phyloP scores from a whole-genome alignment of 2,329 filamentous ascomycete species.

The Metarhizium sp. region DNA sequence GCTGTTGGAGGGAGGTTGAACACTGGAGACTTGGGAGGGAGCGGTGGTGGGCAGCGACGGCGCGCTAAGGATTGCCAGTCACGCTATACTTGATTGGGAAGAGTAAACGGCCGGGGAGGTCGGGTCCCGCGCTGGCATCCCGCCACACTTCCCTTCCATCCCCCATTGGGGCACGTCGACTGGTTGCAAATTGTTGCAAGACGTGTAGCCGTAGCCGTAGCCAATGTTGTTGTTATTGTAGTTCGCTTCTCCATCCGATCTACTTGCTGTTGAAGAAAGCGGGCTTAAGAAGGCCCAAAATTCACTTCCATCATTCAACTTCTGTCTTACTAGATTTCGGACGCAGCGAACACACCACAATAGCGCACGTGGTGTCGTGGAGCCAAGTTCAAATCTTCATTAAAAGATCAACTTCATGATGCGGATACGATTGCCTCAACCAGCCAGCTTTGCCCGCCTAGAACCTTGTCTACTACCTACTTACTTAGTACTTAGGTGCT shows the following conservation, averaged over 20 bases:
- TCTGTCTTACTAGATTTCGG: no score
- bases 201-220: not conserved
- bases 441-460: no score
- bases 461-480: no score
- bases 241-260: not conserved
- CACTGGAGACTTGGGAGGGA: slow-evolving; percentile 1
- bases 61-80: slow-evolving; percentile 1
- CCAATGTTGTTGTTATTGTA: not conserved
- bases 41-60: not conserved
- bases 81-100: slow-evolving; percentile 9
- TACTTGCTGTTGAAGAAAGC: not conserved
- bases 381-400: no score
- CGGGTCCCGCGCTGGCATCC: slow-evolving; percentile 5
- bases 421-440: no score
- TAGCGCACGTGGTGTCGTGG: no score
- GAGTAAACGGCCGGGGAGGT: slow-evolving; percentile 8
- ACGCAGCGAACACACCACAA: no score
- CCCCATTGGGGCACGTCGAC: not conserved
- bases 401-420: no score
- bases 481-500: no score
- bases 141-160: not conserved
- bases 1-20: slow-evolving; percentile 3
- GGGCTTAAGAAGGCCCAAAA: no score
- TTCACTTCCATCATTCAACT: no score
- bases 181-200: not conserved